These are phyloP conservation scores for Viridothelium virens DNA, from an alignment of 495 filamentous ascomycete genomes.

Conservation along the genomic window DNA sequence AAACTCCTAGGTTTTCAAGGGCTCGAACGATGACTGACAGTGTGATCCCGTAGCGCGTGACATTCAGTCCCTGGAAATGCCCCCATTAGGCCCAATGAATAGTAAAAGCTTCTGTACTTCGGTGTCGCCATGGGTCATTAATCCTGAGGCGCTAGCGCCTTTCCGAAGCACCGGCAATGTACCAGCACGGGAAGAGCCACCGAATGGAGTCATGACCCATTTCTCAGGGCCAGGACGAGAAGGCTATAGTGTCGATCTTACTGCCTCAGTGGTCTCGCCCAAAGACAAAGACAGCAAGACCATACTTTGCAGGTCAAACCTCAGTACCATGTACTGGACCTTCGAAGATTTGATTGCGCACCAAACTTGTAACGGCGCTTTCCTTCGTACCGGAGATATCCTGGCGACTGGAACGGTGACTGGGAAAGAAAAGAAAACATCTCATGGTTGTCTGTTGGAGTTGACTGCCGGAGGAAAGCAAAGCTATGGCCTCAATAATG, in stretches of 20 bases:
- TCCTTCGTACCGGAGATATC: slow-evolving; percentile 26
- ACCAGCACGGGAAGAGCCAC: not conserved
- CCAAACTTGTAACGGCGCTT: slow-evolving; percentile 27
- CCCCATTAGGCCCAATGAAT: slow-evolving; percentile 30
- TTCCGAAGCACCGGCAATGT: slow-evolving; percentile 13
- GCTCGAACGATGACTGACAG: not conserved
- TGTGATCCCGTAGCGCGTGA: slow-evolving; percentile 52
- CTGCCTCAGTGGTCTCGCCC: slow-evolving; percentile 14
- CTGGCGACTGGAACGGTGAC: slow-evolving; percentile 28
- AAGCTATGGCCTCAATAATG: not conserved
- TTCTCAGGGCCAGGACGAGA: slow-evolving; percentile 14
- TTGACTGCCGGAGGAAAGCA: slow-evolving; percentile 12
- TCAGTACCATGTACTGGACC: slow-evolving; percentile 27
- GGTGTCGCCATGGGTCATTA: slow-evolving; percentile 31
- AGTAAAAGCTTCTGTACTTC: slow-evolving; percentile 31
- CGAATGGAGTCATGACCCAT: slow-evolving; percentile 9
- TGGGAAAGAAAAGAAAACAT: slow-evolving; percentile 16
- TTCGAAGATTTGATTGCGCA: slow-evolving; percentile 29
- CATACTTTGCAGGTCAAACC: slow-evolving; percentile 18
- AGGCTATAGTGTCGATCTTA: slow-evolving; percentile 20
- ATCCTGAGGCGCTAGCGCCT: slow-evolving; percentile 25
- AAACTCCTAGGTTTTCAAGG: not conserved
- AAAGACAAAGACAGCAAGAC: not conserved
- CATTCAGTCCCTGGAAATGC: slow-evolving; percentile 77
- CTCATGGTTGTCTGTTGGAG: slow-evolving; percentile 28